Evolutionary conservation across 805 yeast genomes (phyloP), one percentile per base, ranked within the genome.

Genomic region (Diddensiella transvaalensis): DNA sequence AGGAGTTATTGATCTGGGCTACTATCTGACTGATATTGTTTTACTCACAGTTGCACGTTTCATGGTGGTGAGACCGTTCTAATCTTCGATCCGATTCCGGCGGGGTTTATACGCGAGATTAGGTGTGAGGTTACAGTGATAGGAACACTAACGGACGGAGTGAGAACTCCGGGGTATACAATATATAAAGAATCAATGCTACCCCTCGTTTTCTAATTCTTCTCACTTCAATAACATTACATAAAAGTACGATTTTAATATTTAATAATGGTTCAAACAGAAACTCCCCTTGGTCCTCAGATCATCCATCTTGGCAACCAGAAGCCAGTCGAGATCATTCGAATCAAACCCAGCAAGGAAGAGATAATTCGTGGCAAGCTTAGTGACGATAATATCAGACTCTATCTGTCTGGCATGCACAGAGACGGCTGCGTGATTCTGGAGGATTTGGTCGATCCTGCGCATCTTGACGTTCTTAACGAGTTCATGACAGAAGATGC

Each of bases 401-500:
- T 46, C 13, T 30, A 36, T 21, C 40, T 46, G 49, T 46, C 49
- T 13, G 47, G 50, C 5, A 37, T 49, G 39, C 50, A 49, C 36
- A 41, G 47, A 4, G 44, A 49, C 23, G 53, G 53, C 4, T 42
- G 49, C 22, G 47, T 49, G 15, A 36, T 42, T 13, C 42, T 49
- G n/a, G 35, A 39, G 19, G 43, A 46, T n/a, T 46, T 45, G 29
- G 45, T 46, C 30, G 50, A 46, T 21, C 49, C 50, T 18, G 42
- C 36, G 3, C 48, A 49, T 11, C 37, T 49, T 32, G 53, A 49
- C 22, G 29, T 19, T 22, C 36, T 49, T 18, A 23, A 33, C 11
- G 47, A 30, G 29, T 37, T 41, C 40, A 49, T 49, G 53, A 43
- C 18, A 13, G 37, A 47, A 8, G 54, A 53, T 19, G 47, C 51